Evolutionary conservation across 1,284 basidiomycete genomes (phyloP), one percentile per base, ranked within the genome.

Genomic region (Kwoniella shivajii): DNA sequence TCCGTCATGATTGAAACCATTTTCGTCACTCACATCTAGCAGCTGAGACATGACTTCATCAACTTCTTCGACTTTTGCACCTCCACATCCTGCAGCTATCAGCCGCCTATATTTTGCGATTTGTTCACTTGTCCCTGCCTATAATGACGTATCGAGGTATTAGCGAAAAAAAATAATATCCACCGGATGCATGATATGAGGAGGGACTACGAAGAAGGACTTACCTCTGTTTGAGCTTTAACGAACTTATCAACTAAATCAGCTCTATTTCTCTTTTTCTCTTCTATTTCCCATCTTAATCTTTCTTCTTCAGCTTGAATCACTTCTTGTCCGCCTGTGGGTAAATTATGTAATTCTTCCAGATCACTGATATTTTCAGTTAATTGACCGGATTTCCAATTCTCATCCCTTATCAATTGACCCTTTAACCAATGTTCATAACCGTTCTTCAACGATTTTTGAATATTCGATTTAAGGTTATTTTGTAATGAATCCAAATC

Each of bases 401-500:
- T 47, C 57, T 80, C 83, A 76, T 93, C 90, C 26, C 92, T 83
- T 37, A 80, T 80, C 70, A 90, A 87, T 76, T 96, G 90, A 57
- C 88, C 88, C 64, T 86, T 85, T n/a, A 89, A 78, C 91, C 93
- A 97, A 67, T 88, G 88, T 71, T 93, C 89, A 86, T 88, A 95
- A 1, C 92, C 93, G n/a, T 88, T 72, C 45, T 88, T 83, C 75
- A 89, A 90, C 56, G 88, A 83, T 66, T 84, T 84, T 24, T 86
- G 87, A 84, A 95, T 88, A 76, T 89, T 91, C 5, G 80, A 79
- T 27, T 83, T 80, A 38, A 98, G 78, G 57, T 86, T 85, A 9
- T 77, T 78, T 73, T 92, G 87, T 47, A 94, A 75, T 30, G 83
- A 81, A 36, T 82, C 80, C 47, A 94, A 79, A 44, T 81, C 78